Conservation (phyloP, 2,329 filamentous ascomycete species). For the Arthrinium phaeospermum region DNA sequence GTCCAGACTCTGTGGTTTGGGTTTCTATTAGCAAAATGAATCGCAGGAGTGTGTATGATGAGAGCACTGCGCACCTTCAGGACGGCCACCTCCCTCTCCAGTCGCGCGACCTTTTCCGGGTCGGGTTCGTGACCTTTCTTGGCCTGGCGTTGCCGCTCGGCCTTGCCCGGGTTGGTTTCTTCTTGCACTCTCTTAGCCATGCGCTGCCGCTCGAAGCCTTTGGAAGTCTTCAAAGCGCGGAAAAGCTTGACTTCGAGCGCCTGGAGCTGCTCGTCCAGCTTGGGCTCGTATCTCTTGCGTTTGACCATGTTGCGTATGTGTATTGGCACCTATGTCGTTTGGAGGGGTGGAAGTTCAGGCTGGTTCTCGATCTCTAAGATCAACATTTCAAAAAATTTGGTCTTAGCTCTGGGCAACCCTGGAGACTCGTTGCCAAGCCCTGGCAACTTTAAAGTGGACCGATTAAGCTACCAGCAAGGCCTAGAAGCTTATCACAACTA, state of each 20-base stretch:
- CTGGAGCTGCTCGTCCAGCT: conserved; percentile 56
- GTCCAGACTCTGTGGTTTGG: conserved; percentile 55
- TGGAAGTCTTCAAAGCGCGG: conserved; percentile 73
- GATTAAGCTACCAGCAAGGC: not conserved
- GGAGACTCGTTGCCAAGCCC: not conserved
- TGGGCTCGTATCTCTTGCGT: conserved; percentile 58
- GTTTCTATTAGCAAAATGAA: conserved; percentile 21
- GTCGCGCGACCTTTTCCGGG: conserved; percentile 58
- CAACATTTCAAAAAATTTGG: not conserved
- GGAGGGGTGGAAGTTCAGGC: conserved; percentile 8
- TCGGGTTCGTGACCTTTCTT: conserved; percentile 60
- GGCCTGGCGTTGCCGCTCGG: conserved; percentile 76
- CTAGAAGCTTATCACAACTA: not conserved
- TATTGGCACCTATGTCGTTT: conserved; percentile 25
- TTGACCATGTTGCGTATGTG: conserved; percentile 56
- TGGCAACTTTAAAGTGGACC: not conserved
- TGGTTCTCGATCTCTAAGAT: conserved; percentile 14
- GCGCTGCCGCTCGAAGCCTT: conserved; percentile 80
- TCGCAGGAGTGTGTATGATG: conserved; percentile 15
- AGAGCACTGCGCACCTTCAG: conserved; percentile 53
- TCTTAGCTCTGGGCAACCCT: not conserved
- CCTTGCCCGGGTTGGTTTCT: conserved; percentile 56
- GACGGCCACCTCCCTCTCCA: conserved; percentile 66
- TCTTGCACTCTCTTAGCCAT: conserved; percentile 62
- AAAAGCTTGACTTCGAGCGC: conserved; percentile 65